Percentiles rank a stretch among this genome's conserved stretches.
These are phyloP conservation scores for Aspergillus incahuasiensis DNA, from an alignment of 495 filamentous ascomycete genomes.

Conservation along the genomic window DNA sequence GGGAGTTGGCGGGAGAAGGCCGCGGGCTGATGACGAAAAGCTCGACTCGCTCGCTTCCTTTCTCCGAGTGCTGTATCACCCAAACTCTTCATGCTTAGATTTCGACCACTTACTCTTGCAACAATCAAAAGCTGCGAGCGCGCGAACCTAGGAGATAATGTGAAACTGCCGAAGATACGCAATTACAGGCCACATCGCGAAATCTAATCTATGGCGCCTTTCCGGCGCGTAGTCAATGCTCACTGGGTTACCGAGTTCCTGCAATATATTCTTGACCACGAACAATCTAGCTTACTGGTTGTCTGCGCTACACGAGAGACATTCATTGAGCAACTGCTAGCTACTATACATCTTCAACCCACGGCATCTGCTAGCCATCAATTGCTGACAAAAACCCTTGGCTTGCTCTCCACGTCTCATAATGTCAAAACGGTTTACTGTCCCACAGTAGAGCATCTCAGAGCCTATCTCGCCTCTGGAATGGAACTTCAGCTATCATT, in stretches of 20 bases:
- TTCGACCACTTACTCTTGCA: not conserved
- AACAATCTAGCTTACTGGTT: conserved; percentile 57
- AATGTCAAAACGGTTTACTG: conserved; percentile 65
- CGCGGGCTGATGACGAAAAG: conserved; percentile 16
- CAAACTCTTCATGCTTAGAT: not conserved
- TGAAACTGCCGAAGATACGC: not conserved
- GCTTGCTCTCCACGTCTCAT: conserved; percentile 61
- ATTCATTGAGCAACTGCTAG: conserved; percentile 54
- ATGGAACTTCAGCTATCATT: not conserved
- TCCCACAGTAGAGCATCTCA: conserved; percentile 69
- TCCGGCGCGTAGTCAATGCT: conserved; percentile 23
- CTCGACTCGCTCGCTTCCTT: not conserved
- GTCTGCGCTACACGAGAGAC: conserved; percentile 62
- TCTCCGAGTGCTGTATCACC: conserved; percentile 1
- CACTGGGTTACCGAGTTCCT: conserved; percentile 53
- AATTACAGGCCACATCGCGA: not conserved
- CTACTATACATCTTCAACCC: conserved; percentile 22
- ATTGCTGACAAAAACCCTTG: conserved; percentile 60
- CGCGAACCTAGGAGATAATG: not conserved
- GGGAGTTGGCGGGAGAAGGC: conserved; percentile 12
- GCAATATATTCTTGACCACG: conserved; percentile 53
- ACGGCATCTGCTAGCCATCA: conserved; percentile 17
- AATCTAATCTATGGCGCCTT: conserved; percentile 14
- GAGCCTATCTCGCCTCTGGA: conserved; percentile 61
- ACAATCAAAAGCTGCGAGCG: not conserved